Evolutionary conservation across 495 filamentous ascomycete genomes (phyloP).

Genomic region (Lophium mytilinum): DNA sequence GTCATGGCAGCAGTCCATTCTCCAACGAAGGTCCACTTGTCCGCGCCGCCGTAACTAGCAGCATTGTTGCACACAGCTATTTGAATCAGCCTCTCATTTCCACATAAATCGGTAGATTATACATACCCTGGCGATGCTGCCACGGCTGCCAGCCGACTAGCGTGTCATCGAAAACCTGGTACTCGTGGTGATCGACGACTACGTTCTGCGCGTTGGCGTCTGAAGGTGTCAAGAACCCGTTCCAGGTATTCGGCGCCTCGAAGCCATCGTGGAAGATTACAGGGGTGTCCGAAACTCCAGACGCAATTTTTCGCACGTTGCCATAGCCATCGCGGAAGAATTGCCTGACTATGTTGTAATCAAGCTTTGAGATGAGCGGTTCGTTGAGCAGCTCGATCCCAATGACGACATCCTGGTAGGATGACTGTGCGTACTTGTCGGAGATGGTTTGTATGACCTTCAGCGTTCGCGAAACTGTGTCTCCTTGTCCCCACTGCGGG

Average conservation of each 20-base stretch:
- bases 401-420: conserved; percentile 56
- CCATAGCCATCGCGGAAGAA: conserved; percentile 60
- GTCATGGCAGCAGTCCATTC: conserved; percentile 61
- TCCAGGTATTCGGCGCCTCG: conserved; percentile 33
- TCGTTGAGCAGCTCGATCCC: conserved; percentile 70
- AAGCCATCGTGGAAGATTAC: conserved; percentile 67
- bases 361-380: conserved; percentile 44
- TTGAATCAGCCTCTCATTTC: too few relatives aligned
- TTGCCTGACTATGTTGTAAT: conserved; percentile 44
- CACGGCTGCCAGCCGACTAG: conserved; percentile 30
- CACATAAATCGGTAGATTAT: too few relatives aligned
- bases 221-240: conserved; percentile 36
- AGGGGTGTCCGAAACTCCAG: conserved; percentile 39
- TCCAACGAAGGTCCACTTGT: conserved; percentile 42
- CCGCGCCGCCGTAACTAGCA: conserved; percentile 30
- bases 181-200: conserved; percentile 43
- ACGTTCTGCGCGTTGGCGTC: conserved; percentile 36
- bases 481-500: conserved; percentile 48
- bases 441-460: conserved; percentile 51
- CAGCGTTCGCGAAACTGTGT: conserved; percentile 50
- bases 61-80: conserved; percentile 36
- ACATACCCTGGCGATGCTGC: conserved; percentile 33
- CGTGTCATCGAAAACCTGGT: conserved; percentile 39
- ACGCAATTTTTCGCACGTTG: conserved; percentile 36
- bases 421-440: conserved; percentile 44